phyloP scores from a whole-genome alignment of 331 rosid species.

The Rosa hybrid region DNA sequence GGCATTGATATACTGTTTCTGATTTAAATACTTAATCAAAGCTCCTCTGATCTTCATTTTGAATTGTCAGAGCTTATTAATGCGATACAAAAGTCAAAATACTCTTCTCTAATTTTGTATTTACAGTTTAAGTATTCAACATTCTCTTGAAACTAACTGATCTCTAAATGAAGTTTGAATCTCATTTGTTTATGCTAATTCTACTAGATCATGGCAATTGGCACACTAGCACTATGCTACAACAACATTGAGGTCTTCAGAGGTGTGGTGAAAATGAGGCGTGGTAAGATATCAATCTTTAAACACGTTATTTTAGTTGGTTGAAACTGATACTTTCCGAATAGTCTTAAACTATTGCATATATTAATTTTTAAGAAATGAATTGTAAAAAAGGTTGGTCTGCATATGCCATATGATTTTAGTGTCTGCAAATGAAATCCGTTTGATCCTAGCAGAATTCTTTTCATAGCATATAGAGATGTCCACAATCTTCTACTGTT shows the following conservation, averaged over 20 bases:
- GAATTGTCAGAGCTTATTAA: neutral
- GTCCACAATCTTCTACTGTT: neutral
- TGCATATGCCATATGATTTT: neutral
- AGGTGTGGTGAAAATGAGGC: slow-evolving; percentile 98
- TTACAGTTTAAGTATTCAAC: neutral
- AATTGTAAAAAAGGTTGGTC: neutral
- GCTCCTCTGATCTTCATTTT: neutral
- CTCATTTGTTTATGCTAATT: slow-evolving; percentile 28
- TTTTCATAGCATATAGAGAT: neutral
- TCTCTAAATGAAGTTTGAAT: neutral
- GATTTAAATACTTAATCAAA: neutral
- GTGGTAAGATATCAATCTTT: slow-evolving; percentile 60
- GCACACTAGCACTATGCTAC: slow-evolving; percentile 90
- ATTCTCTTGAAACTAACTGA: neutral
- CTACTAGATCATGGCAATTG: slow-evolving; percentile 91
- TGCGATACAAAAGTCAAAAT: neutral
- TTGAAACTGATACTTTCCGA: slow-evolving; percentile 1
- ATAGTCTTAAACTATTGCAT: neutral
- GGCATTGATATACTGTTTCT: neutral
- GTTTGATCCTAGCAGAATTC: neutral
- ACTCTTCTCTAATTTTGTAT: neutral
- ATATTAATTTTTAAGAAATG: neutral
- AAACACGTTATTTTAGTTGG: slow-evolving; percentile 11
- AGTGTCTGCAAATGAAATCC: neutral
- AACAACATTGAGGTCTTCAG: slow-evolving; percentile 85